These are phyloP conservation scores for Knufia petricola DNA, from an alignment of 2,329 filamentous ascomycete genomes.

Conservation along the genomic window DNA sequence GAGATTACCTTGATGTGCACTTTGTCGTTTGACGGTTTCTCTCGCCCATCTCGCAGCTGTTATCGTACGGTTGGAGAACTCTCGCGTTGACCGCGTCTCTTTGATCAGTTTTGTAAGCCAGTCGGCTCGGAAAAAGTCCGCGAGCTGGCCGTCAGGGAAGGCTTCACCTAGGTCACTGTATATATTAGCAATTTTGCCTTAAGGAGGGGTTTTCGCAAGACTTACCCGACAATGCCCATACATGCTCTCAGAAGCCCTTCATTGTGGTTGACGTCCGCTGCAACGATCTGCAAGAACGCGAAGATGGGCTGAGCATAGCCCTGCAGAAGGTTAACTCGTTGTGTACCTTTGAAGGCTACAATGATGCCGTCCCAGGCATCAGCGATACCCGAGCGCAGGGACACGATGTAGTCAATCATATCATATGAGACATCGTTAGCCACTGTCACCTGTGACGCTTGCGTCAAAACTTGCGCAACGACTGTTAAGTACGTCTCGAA, in stretches of 20 bases:
- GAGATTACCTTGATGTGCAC: constrained; percentile 23
- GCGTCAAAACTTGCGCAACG: constrained; percentile 87
- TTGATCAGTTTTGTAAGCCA: constrained; percentile 87
- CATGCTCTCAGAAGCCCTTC: constrained; percentile 85
- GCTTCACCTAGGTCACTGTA: constrained; percentile 81
- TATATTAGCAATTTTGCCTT: constrained; percentile 28
- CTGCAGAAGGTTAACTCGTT: constrained; percentile 52
- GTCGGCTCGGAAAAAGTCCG: constrained; percentile 75
- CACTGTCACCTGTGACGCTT: constrained; percentile 74
- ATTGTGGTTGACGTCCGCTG: constrained; percentile 74
- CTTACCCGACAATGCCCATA: constrained; percentile 95
- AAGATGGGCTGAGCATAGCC: constrained; percentile 81
- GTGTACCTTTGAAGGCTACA: constrained; percentile 72
- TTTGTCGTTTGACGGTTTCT: constrained; percentile 90
- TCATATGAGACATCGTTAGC: constrained; percentile 76
- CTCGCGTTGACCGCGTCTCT: constrained; percentile 80
- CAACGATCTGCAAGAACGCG: constrained; percentile 70
- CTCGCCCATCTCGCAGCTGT: constrained; percentile 95
- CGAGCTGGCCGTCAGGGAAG: constrained; percentile 82
- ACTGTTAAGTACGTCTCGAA: constrained; percentile 91
- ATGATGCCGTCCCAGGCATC: constrained; percentile 98
- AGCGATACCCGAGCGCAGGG: constrained; percentile 93
- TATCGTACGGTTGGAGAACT: constrained; percentile 74
- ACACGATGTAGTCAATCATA: constrained; percentile 94
- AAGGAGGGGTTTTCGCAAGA: constrained; percentile 16